Evolutionary conservation across 441 rosid genomes (phyloP), one percentile per base, ranked within the genome.

Genomic region (Pelargonium fulgidum): DNA sequence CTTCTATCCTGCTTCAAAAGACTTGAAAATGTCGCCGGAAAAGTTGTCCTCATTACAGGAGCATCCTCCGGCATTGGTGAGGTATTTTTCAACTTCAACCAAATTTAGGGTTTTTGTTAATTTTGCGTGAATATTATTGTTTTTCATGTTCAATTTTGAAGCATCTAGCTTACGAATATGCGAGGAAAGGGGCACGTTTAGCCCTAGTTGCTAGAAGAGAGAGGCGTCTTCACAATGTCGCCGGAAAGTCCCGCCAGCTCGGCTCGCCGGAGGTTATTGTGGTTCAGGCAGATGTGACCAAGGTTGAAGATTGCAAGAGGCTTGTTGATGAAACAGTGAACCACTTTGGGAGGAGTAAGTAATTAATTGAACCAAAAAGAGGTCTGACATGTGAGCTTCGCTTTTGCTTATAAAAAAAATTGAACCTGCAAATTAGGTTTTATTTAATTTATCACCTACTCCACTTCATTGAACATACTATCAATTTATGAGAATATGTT

Each of bases 301-400:
- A 70, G 24, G 70, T 63, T 8, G 78, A 84, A 14, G 84, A 81
- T 64, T 82, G 84, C 63, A 68, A 75, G 42, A 73, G 69, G 12
- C 73, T 80, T 68, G 78, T 84, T 13, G 71, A 82, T 45, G 77
- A 50, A 33, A 73, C 86, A 0, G 72, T 76, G 0, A 50, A 70
- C 44, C 83, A 84, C 65, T 85, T 85, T 36, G 85, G 85, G 13
- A 62, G 70, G 20, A 63, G 92, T 80, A 77, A 77, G 14, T 22
- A n/a, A n/a, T n/a, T 22, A 22, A 22, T 22, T 22, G 24, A 22
- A 22, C 24, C 24, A 22, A 1, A 22, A 22, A n/a, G n/a, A n/a
- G n/a, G n/a, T n/a, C n/a, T n/a, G n/a, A n/a, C n/a, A n/a, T n/a
- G n/a, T n/a, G n/a, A n/a, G n/a, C n/a, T n/a, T n/a, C n/a, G n/a